phyloP scores from a whole-genome alignment of 345 rosid species.

The Melaleuca quinquenervia region DNA sequence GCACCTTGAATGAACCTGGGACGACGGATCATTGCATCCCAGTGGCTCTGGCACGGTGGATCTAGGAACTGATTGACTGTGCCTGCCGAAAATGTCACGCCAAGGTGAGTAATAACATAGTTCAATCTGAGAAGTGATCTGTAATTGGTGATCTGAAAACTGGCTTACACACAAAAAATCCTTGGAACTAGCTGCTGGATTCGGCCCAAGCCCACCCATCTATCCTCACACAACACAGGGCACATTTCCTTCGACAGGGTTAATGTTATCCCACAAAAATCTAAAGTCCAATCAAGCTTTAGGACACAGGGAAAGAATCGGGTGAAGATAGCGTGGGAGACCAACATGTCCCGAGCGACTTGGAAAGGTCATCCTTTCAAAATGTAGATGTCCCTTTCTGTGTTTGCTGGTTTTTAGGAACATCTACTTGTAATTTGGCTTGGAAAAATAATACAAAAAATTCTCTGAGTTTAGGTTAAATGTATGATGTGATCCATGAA shows the following conservation, averaged over 20 bases:
- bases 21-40: not conserved
- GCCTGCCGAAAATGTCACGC: not conserved
- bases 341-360: too few species aligned
- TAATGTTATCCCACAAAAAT: not conserved
- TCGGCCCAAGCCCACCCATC: not conserved
- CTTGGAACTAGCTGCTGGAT: not conserved
- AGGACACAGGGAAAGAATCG: not conserved
- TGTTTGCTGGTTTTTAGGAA: too few species aligned
- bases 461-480: too few species aligned
- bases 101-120: too few species aligned
- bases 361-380: too few species aligned
- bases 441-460: too few species aligned
- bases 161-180: not conserved
- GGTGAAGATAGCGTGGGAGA: not conserved
- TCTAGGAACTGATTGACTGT: not conserved
- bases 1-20: not conserved
- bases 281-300: fast-evolving
- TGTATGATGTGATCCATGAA: too few species aligned
- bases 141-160: not conserved
- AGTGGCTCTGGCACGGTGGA: not conserved
- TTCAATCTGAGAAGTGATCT: too few species aligned
- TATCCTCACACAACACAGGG: not conserved
- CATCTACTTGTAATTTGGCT: too few species aligned
- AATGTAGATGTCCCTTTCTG: too few species aligned
- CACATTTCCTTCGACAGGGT: not conserved